Conservation (phyloP, 176 grass and related monocot species). For the Aechmea fasciata region DNA sequence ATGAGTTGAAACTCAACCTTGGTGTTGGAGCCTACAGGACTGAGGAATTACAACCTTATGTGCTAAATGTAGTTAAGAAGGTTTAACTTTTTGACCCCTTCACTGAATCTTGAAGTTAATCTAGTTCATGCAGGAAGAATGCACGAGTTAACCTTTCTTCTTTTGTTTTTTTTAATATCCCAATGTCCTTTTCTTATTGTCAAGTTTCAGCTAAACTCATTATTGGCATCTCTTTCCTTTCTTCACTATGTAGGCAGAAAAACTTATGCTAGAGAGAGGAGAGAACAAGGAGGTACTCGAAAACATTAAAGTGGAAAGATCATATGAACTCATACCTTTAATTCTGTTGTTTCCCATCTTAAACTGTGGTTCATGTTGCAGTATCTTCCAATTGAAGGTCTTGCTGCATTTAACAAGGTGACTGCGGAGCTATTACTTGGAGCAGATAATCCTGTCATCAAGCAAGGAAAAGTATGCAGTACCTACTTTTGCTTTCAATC, state of each 20-base stretch:
- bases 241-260: conserved; percentile 51
- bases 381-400: conserved; percentile 98
- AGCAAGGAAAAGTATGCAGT: conserved; percentile 51
- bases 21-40: conserved; percentile 97
- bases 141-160: neutral
- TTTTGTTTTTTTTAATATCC: neutral
- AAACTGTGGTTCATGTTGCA: conserved; percentile 30
- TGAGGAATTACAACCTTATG: conserved; percentile 74
- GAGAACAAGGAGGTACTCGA: conserved; percentile 87
- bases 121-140: neutral
- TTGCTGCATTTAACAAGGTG: conserved; percentile 86
- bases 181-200: neutral
- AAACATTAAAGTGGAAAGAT: neutral
- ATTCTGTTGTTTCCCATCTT: neutral
- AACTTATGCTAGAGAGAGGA: conserved; percentile 85
- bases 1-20: conserved; percentile 83
- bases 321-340: conserved; percentile 6
- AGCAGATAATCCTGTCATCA: conserved; percentile 66
- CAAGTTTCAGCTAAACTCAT: neutral
- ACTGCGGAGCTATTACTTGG: conserved; percentile 82
- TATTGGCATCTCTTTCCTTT: conserved; percentile 12
- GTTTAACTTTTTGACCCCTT: conserved; percentile 19
- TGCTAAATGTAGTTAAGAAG: conserved; percentile 92
- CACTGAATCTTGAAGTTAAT: neutral
- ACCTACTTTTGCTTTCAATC: neutral